Conservation (phyloP, 495 filamentous ascomycete genomes). For the Daldinia childiae region DNA sequence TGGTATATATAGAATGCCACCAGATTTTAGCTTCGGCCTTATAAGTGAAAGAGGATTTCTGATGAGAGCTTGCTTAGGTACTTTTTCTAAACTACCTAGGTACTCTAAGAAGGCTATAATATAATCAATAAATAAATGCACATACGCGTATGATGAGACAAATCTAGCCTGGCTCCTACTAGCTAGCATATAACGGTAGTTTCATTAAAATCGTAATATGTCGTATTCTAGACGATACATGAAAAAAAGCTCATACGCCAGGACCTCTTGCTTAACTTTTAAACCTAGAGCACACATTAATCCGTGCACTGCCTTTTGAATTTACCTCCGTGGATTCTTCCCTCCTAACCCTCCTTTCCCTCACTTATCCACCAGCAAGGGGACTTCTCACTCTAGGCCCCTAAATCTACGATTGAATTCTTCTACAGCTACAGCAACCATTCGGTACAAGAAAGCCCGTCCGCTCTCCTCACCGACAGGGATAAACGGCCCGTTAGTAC, state of each 20-base stretch:
- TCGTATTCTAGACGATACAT: conserved; percentile 19
- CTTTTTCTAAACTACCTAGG: too few relatives aligned
- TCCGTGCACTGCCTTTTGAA: neutral
- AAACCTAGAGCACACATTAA: neutral
- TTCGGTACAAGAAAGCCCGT: conserved; percentile 82
- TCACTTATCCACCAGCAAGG: neutral
- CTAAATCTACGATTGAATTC: conserved; percentile 66
- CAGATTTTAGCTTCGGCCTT: neutral
- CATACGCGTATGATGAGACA: neutral
- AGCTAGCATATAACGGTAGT: neutral
- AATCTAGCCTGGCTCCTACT: neutral
- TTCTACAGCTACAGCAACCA: conserved; percentile 66
- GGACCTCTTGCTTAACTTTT: conserved; percentile 1
- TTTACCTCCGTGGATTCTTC: neutral
- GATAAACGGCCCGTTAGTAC: conserved; percentile 93
- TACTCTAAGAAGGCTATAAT: neutral
- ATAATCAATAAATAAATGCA: too few relatives aligned
- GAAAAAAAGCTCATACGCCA: conserved; percentile 9
- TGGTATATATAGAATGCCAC: too few relatives aligned
- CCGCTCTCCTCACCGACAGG: conserved; percentile 89
- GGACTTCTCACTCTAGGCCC: conserved; percentile 49
- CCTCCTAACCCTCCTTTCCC: neutral
- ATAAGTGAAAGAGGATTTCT: too few relatives aligned
- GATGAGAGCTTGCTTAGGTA: neutral
- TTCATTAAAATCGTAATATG: conserved; percentile 9